These are phyloP conservation scores for Clathrospora elynae DNA, from an alignment of 2,329 filamentous ascomycete species.

Conservation along the genomic window DNA sequence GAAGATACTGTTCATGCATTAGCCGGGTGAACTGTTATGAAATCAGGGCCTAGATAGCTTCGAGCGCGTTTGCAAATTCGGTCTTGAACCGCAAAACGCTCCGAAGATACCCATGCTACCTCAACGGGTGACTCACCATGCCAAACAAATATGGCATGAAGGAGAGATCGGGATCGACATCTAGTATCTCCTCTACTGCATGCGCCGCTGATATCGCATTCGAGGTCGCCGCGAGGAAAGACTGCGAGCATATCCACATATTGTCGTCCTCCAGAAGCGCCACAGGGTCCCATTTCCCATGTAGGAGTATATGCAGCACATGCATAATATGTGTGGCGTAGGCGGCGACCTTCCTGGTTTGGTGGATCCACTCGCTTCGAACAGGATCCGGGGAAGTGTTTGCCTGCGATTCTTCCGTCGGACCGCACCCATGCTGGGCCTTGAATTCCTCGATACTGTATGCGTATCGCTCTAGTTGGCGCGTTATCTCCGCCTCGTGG, in stretches of 20 bases:
- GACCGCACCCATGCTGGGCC: slow-evolving; percentile 52
- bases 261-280: slow-evolving; percentile 88
- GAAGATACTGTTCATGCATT: slow-evolving; percentile 62
- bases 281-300: slow-evolving; percentile 93
- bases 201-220: slow-evolving; percentile 89
- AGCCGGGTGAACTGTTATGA: slow-evolving; percentile 4
- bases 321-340: slow-evolving; percentile 96
- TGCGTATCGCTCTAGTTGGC: slow-evolving; percentile 80
- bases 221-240: slow-evolving; percentile 82
- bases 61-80: background rate
- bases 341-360: slow-evolving; percentile 83
- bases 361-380: slow-evolving; percentile 74
- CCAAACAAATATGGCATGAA: slow-evolving; percentile 98
- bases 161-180: slow-evolving; percentile 86
- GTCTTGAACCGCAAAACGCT: background rate
- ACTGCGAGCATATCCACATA: slow-evolving; percentile 88
- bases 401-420: slow-evolving; percentile 43
- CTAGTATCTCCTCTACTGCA: slow-evolving; percentile 82
- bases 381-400: slow-evolving; percentile 45
- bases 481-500: slow-evolving; percentile 76
- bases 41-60: background rate
- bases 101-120: background rate
- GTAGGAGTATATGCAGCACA: slow-evolving; percentile 84
- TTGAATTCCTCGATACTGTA: slow-evolving; percentile 73
- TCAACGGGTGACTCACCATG: slow-evolving; percentile 58